A percentile compares a stretch with the other conserved stretches of the same genome.
Evolutionary conservation across 352 stramenopile genomes (phyloP).

Genomic region (Globisporangium iwayamae): DNA sequence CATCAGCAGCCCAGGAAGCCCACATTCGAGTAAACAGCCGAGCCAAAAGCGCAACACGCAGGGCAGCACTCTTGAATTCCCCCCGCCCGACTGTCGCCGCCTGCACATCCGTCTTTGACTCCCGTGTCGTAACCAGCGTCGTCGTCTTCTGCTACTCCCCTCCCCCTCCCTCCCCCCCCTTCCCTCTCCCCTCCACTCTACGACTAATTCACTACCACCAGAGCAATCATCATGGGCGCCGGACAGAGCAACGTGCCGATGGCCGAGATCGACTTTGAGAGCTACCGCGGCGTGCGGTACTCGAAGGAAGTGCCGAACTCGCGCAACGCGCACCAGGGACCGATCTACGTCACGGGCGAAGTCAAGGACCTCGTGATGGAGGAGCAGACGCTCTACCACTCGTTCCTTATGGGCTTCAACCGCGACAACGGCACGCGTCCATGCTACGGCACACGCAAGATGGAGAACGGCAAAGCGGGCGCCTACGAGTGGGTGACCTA

Average conservation of each 20-base stretch:
- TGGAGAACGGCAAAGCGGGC: constrained; percentile 39
- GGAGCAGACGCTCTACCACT: constrained; percentile 22
- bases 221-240: constrained; percentile 37
- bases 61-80: constrained; percentile 1
- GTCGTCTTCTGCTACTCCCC: too few species aligned
- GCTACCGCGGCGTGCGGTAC: constrained; percentile 23
- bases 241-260: constrained; percentile 34
- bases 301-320: constrained; percentile 25
- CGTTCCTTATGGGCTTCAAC: constrained; percentile 14
- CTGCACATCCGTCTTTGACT: too few species aligned
- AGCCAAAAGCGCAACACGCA: not conserved
- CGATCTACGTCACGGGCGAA: constrained; percentile 18
- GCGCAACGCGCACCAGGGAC: constrained; percentile 19
- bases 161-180: too few species aligned
- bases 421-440: constrained; percentile 23
- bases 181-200: too few species aligned
- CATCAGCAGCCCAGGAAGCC: too few species aligned
- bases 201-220: too few species aligned
- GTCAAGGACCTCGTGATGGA: constrained; percentile 7
- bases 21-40: not conserved
- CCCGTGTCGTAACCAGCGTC: too few species aligned
- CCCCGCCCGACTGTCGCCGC: too few species aligned
- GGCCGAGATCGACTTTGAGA: constrained; percentile 55
- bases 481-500: constrained; percentile 63
- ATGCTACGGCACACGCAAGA: constrained; percentile 37